Conservation (phyloP, 2,329 filamentous ascomycete species). For the Fonsecaea pedrosoi region DNA sequence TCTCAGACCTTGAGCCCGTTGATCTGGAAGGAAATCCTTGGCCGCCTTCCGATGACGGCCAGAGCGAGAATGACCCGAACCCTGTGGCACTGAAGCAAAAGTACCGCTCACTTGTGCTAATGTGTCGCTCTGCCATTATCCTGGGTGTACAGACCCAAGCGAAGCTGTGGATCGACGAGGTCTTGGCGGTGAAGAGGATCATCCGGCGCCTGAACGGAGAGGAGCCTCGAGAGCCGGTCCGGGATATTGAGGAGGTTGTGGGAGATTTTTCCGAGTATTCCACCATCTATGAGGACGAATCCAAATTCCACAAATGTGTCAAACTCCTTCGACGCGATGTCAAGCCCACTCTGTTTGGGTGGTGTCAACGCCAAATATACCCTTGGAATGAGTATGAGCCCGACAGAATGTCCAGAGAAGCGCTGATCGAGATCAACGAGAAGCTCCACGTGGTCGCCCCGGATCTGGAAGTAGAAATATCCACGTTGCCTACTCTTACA, state of each 20-base stretch:
- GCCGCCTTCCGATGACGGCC: constrained; percentile 45
- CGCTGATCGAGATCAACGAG: constrained; percentile 72
- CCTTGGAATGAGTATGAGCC: constrained; percentile 69
- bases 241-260: constrained; percentile 41
- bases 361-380: constrained; percentile 62
- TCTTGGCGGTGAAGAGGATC: constrained; percentile 19
- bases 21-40: constrained; percentile 45
- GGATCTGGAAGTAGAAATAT: constrained; percentile 79
- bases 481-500: constrained; percentile 75
- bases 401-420: constrained; percentile 61
- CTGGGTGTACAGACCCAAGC: constrained; percentile 30
- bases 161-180: constrained; percentile 29
- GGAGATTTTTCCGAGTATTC: constrained; percentile 51
- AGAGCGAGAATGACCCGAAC: constrained; percentile 46
- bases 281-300: constrained; percentile 40
- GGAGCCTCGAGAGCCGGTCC: constrained; percentile 5
- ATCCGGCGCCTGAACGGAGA: constrained; percentile 1
- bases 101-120: constrained; percentile 26
- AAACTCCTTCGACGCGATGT: constrained; percentile 9
- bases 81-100: constrained; percentile 42
- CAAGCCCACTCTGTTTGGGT: constrained; percentile 42
- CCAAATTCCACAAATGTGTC: constrained; percentile 13
- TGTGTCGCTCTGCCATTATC: constrained; percentile 30
- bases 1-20: constrained; percentile 75
- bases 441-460: constrained; percentile 70